Conservation (phyloP, 2,329 filamentous ascomycete species). For the Sarocladiaceae sp. region DNA sequence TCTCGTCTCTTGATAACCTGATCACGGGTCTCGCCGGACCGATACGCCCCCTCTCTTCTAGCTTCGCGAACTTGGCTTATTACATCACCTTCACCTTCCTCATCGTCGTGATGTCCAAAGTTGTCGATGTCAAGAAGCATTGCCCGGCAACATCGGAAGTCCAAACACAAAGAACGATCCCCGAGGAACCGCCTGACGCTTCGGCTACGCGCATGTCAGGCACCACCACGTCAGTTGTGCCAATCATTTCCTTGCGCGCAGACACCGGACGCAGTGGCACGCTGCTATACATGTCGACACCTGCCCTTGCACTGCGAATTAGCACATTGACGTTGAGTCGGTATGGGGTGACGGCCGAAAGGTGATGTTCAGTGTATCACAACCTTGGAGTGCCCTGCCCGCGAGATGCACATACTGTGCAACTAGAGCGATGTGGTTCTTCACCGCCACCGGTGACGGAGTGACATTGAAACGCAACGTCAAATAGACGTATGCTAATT, state of each 20-base stretch:
- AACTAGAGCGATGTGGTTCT: neutral
- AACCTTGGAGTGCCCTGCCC: neutral
- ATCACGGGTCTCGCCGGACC: too few species aligned
- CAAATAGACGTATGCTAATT: too few species aligned
- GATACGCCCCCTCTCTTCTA: too few species aligned
- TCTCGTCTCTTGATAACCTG: too few species aligned
- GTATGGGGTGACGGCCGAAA: too few species aligned
- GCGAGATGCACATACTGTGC: neutral
- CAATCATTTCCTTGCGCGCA: neutral
- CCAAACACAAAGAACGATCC: neutral
- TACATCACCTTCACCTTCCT: too few species aligned
- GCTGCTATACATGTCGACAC: neutral
- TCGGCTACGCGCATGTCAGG: neutral
- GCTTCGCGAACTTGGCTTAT: too few species aligned
- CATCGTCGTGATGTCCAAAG: too few species aligned
- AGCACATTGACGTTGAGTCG: neutral
- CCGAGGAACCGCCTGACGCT: neutral
- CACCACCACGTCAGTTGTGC: neutral
- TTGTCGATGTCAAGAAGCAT: too few species aligned
- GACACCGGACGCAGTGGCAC: neutral
- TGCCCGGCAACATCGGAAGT: too few species aligned
- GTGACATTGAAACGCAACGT: too few species aligned
- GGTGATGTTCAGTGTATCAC: neutral
- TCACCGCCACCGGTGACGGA: too few species aligned
- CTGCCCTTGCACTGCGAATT: neutral